Conservation (phyloP, 306 rosid genomes). For the Fagus crenata region DNA sequence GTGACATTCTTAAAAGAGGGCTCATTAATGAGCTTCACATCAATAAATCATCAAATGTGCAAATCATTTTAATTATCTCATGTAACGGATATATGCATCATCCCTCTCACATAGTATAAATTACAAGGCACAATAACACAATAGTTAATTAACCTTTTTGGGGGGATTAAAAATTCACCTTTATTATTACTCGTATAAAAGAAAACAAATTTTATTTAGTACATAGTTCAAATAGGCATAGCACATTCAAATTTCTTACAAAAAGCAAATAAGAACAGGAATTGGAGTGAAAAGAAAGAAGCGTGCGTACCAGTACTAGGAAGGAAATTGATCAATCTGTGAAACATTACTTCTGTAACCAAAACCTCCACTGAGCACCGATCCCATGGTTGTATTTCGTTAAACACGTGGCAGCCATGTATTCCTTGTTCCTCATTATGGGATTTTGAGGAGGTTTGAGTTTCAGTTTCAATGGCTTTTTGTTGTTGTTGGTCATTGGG, state of each 20-base stretch:
- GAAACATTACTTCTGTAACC: constrained; percentile 54
- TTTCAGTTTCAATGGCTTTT: neutral
- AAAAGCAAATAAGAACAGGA: neutral
- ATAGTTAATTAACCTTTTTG: neutral
- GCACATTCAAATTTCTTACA: neutral
- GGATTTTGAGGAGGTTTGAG: neutral
- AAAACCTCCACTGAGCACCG: constrained; percentile 67
- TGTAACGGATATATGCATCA: no score
- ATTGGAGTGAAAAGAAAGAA: neutral
- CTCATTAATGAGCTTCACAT: no score
- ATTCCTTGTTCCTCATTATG: neutral
- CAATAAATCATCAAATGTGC: no score
- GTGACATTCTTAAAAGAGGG: no score
- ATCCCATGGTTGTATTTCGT: constrained; percentile 70
- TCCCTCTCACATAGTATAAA: no score
- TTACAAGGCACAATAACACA: neutral
- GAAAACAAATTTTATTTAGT: neutral
- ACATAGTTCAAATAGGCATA: neutral
- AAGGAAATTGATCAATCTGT: constrained; percentile 61
- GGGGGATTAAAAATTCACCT: neutral
- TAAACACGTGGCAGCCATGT: constrained; percentile 53
- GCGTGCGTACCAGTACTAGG: constrained; percentile 61
- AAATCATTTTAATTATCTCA: no score
- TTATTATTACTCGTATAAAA: neutral
- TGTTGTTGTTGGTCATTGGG: constrained; percentile 10